phyloP scores from a whole-genome alignment of 179 eudicot species.

The Amaranthus tricolor region DNA sequence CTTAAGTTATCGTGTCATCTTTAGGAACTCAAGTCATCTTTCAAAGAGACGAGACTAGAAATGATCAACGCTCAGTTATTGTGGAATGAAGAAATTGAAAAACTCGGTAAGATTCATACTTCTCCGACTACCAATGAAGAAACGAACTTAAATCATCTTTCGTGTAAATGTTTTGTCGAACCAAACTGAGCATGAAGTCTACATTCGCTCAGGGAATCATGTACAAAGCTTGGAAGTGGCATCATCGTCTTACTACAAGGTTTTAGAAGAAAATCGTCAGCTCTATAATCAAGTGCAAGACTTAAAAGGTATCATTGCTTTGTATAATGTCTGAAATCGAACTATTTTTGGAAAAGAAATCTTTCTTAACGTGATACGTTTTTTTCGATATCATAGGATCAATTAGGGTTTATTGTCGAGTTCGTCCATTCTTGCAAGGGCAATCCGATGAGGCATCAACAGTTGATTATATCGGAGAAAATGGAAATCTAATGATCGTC shows the following conservation, averaged over 20 bases:
- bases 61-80: conserved; percentile 45
- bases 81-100: conserved; percentile 70
- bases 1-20: background rate
- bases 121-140: background rate
- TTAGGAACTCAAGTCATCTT: conserved; percentile 68
- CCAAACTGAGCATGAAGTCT: too few species aligned
- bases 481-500: conserved; percentile 85
- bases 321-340: background rate
- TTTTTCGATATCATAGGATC: conserved; percentile 46
- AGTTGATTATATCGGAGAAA: conserved; percentile 88
- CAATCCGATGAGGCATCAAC: conserved; percentile 61
- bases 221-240: conserved; percentile 72
- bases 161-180: too few species aligned
- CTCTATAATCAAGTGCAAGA: conserved; percentile 95
- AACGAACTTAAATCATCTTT: too few species aligned
- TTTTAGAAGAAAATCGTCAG: conserved; percentile 81
- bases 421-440: conserved; percentile 71
- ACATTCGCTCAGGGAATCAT: conserved; percentile 49
- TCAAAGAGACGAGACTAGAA: conserved; percentile 52
- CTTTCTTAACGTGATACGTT: background rate
- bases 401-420: conserved; percentile 92
- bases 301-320: conserved; percentile 60
- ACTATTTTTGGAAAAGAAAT: background rate
- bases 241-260: conserved; percentile 87
- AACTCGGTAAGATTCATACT: conserved; percentile 51